Conservation (phyloP, 2,329 filamentous ascomycete genomes). For the Paracamarosporium sp. region DNA sequence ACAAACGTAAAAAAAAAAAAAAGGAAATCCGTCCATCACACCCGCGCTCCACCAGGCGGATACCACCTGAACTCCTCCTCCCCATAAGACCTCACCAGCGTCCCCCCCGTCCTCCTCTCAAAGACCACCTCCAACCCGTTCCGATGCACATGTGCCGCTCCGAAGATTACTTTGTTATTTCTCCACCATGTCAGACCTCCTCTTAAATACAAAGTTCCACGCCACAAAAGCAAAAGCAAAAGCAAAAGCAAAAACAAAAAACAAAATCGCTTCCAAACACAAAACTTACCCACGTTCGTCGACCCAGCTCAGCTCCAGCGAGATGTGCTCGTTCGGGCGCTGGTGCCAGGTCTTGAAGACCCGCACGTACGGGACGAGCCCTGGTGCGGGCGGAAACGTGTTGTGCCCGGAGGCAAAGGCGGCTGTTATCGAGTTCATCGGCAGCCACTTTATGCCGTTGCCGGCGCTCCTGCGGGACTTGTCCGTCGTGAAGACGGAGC, state of each 20-base stretch:
- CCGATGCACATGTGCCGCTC: background rate
- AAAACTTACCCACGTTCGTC: background rate
- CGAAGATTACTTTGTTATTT: background rate
- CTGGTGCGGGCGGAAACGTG: background rate
- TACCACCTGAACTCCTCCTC: background rate
- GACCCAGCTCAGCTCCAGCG: background rate
- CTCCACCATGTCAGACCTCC: background rate
- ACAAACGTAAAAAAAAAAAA: too few species aligned
- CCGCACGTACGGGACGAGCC: background rate
- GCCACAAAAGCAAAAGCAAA: too few species aligned
- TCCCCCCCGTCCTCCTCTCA: background rate
- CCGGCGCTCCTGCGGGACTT: background rate
- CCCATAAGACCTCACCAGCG: background rate
- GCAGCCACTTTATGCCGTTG: background rate
- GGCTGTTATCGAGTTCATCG: background rate
- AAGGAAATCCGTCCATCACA: background rate
- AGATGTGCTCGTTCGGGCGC: background rate
- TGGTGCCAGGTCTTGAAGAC: background rate
- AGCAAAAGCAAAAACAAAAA: too few species aligned
- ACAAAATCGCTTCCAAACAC: background rate
- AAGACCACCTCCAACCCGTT: background rate
- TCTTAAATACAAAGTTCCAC: too few species aligned
- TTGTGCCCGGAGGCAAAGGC: background rate
- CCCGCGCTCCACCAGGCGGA: background rate
- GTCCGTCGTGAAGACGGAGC: background rate